phyloP scores from a whole-genome alignment of 345 rosid genomes.

The Citrus reticulata region DNA sequence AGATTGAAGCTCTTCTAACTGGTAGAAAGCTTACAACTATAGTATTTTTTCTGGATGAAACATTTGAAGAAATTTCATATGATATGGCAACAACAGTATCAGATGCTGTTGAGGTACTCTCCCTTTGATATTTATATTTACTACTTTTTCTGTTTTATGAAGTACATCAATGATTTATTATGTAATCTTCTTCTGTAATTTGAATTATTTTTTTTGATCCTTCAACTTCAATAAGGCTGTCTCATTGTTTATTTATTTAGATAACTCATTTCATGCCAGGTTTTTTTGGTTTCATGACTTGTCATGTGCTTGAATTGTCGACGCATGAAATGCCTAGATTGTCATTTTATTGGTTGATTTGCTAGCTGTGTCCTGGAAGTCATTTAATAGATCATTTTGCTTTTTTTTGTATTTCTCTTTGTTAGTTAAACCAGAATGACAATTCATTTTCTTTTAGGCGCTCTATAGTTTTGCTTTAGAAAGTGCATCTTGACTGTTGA shows the following conservation, averaged over 20 bases:
- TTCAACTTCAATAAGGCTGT: neutral
- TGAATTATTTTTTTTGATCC: neutral
- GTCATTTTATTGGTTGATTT: neutral
- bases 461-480: neutral
- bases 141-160: neutral
- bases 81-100: slow-evolving; percentile 95
- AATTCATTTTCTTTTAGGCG: neutral
- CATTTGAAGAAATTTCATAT: slow-evolving; percentile 94
- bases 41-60: slow-evolving; percentile 93
- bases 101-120: slow-evolving; percentile 93
- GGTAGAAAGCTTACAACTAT: slow-evolving; percentile 88
- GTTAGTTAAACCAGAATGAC: neutral
- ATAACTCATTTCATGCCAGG: neutral
- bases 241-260: neutral
- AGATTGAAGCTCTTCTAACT: slow-evolving; percentile 88
- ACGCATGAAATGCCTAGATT: neutral
- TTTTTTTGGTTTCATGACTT: neutral
- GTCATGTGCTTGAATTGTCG: neutral
- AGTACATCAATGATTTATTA: neutral
- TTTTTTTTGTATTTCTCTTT: neutral
- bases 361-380: neutral
- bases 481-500: neutral
- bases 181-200: neutral
- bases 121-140: neutral
- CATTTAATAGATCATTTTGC: neutral